Conservation (phyloP, 495 filamentous ascomycete genomes). For the Tuber indicum region DNA sequence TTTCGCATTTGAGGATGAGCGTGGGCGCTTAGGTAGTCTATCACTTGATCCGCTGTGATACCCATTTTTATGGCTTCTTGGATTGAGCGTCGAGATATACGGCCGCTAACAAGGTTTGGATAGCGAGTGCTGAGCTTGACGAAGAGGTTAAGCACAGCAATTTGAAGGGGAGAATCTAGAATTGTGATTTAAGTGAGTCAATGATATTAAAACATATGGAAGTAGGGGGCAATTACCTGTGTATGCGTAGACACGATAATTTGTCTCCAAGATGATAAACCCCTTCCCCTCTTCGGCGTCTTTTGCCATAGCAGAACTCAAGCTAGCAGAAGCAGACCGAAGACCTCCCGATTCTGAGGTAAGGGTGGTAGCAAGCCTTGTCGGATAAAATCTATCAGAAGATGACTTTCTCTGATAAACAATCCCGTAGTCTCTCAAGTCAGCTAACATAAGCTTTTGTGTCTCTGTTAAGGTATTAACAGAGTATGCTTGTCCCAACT, state of each 20-base stretch:
- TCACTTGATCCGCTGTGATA: conserved; percentile 91
- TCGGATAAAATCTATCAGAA: conserved; percentile 75
- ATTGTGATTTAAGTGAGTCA: not conserved
- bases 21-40: conserved; percentile 77
- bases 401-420: conserved; percentile 58
- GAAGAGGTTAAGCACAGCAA: conserved; percentile 89
- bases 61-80: conserved; percentile 78
- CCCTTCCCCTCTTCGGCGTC: conserved; percentile 54
- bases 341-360: conserved; percentile 72
- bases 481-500: conserved; percentile 83
- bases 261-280: conserved; percentile 96
- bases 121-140: conserved; percentile 76
- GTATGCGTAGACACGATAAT: conserved; percentile 96
- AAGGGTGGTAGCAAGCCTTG: conserved; percentile 86
- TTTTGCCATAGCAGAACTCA: conserved; percentile 49
- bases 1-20: conserved; percentile 88
- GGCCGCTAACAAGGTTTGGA: conserved; percentile 83
- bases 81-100: conserved; percentile 78
- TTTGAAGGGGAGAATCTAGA: conserved; percentile 68
- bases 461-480: conserved; percentile 68
- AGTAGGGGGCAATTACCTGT: conserved; percentile 49
- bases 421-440: conserved; percentile 84
- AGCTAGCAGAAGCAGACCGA: conserved; percentile 54
- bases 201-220: not conserved
- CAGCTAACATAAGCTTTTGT: conserved; percentile 76